These are phyloP conservation scores for Acer saccharum DNA, from an alignment of 345 rosid genomes.

Conservation along the genomic window DNA sequence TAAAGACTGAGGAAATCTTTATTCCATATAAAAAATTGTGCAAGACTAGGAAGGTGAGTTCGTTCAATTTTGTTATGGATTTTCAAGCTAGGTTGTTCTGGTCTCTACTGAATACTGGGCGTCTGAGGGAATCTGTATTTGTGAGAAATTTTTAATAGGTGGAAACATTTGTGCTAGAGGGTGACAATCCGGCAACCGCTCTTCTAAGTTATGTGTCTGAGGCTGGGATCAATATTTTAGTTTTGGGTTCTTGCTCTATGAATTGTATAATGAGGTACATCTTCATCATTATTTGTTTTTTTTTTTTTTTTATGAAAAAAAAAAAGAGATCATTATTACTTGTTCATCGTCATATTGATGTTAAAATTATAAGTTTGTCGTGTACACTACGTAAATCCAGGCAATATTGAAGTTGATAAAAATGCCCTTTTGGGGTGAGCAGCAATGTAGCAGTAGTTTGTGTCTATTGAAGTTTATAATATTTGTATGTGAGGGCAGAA, in stretches of 20 bases:
- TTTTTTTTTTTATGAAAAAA: too few species aligned
- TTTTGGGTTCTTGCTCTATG: constrained; percentile 68
- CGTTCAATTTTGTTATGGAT: constrained; percentile 3
- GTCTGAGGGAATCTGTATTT: constrained; percentile 4
- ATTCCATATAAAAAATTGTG: constrained; percentile 58
- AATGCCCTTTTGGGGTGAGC: too few species aligned
- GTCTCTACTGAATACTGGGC: background rate
- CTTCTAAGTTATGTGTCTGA: constrained; percentile 53
- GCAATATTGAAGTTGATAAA: too few species aligned
- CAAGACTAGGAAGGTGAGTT: constrained; percentile 47
- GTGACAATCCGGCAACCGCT: constrained; percentile 63
- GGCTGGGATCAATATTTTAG: constrained; percentile 54
- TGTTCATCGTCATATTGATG: background rate
- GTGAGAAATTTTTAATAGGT: constrained; percentile 38
- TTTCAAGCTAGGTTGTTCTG: background rate
- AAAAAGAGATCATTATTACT: background rate
- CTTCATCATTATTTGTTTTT: background rate
- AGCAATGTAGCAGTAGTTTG: too few species aligned
- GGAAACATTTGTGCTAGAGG: constrained; percentile 72
- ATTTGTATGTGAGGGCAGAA: background rate
- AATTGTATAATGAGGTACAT: constrained; percentile 57
- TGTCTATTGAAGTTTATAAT: too few species aligned
- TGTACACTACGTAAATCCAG: too few species aligned
- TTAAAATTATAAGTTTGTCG: background rate
- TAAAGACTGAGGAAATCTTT: constrained; percentile 48